These are phyloP conservation scores for Pseudogymnoascus sp. DNA, from an alignment of 2,329 filamentous ascomycete species.

Conservation along the genomic window DNA sequence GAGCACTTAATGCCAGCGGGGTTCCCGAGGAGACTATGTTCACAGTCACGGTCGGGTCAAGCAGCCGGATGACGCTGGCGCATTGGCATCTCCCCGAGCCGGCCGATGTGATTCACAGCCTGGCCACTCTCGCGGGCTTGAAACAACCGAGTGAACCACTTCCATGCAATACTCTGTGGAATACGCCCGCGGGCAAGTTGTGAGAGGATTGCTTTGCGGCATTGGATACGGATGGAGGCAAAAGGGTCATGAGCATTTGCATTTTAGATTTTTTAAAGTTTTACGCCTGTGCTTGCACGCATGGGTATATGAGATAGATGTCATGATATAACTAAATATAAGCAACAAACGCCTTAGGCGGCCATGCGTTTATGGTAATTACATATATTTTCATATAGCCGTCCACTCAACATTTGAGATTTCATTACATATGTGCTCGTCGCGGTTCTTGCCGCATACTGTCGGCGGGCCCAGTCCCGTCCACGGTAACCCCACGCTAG, in stretches of 20 bases:
- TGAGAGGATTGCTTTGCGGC: neutral
- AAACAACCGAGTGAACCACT: neutral
- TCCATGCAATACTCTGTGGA: slow-evolving; percentile 3
- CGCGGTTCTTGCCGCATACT: neutral
- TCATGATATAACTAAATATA: slow-evolving; percentile 7
- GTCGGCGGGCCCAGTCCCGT: neutral
- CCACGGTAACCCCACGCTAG: neutral
- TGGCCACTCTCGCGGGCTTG: slow-evolving; percentile 39
- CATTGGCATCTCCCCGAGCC: slow-evolving; percentile 87
- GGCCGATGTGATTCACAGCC: slow-evolving; percentile 69
- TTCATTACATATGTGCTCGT: neutral
- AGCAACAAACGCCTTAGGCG: neutral
- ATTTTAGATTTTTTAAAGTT: slow-evolving; percentile 5
- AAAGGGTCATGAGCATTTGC: slow-evolving; percentile 5
- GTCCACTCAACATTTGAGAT: neutral
- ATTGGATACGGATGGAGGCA: slow-evolving; percentile 6
- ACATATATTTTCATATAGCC: neutral
- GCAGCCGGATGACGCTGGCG: slow-evolving; percentile 83
- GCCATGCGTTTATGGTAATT: slow-evolving; percentile 5
- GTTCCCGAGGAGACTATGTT: slow-evolving; percentile 63
- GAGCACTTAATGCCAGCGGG: slow-evolving; percentile 58
- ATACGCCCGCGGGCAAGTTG: slow-evolving; percentile 19
- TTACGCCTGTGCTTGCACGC: slow-evolving; percentile 1
- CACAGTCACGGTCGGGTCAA: slow-evolving; percentile 84
- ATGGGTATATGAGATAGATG: slow-evolving; percentile 8